phyloP scores from a whole-genome alignment of 306 rosid species.

The Spatholobus suberectus region DNA sequence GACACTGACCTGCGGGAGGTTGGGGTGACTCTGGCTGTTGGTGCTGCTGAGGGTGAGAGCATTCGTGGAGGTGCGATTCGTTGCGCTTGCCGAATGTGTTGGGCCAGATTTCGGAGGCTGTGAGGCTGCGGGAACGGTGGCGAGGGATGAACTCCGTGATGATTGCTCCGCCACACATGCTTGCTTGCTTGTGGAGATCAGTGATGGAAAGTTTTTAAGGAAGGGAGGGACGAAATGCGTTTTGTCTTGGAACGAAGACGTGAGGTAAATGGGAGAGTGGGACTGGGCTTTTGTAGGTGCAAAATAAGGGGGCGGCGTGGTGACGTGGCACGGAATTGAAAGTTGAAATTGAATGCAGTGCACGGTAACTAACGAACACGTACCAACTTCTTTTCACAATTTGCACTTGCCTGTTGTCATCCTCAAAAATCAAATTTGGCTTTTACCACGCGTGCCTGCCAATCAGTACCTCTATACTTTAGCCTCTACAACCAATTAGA shows the following conservation, averaged over 20 bases:
- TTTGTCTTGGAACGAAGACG: not conserved
- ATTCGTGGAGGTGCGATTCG: not conserved
- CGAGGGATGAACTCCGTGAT: slow-evolving; percentile 61
- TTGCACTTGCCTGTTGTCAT: not conserved
- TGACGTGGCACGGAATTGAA: not conserved
- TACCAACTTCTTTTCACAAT: too few species aligned
- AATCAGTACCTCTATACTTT: not conserved
- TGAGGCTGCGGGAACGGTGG: slow-evolving; percentile 43
- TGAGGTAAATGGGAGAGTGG: not conserved
- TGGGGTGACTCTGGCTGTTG: not conserved
- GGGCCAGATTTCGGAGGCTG: slow-evolving; percentile 62
- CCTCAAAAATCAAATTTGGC: not conserved
- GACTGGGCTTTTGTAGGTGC: slow-evolving; percentile 47
- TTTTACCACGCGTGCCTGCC: not conserved
- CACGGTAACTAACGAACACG: too few species aligned
- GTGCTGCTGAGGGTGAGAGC: too few species aligned
- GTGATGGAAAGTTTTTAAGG: too few species aligned
- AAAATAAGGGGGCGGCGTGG: not conserved
- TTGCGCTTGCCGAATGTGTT: slow-evolving; percentile 34
- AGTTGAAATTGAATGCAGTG: too few species aligned
- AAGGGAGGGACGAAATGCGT: too few species aligned
- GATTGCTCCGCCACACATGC: slow-evolving; percentile 79
- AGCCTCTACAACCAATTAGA: not conserved
- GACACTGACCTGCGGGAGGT: slow-evolving; percentile 22
- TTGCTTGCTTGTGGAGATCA: not conserved